Evolutionary conservation across 768 basidiomycete species (phyloP).

Genomic region (Leccinum aurantiacum): DNA sequence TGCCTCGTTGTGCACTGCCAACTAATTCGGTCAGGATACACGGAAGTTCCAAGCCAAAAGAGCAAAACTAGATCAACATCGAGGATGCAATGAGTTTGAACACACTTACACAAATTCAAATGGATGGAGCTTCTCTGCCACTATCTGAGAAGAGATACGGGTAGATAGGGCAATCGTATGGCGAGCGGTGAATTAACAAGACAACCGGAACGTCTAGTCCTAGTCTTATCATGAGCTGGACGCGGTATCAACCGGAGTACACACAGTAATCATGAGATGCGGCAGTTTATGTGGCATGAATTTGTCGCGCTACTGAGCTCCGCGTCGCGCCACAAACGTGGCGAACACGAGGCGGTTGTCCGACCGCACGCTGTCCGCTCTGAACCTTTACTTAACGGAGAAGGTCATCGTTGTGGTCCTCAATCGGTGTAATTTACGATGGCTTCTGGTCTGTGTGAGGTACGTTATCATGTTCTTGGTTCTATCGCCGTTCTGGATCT

Average conservation of each 20-base stretch:
- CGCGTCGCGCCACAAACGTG: conserved; percentile 19
- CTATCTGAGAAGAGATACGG: conserved; percentile 20
- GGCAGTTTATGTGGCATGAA: not conserved
- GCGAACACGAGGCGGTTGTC: conserved; percentile 24
- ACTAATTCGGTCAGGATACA: conserved; percentile 17
- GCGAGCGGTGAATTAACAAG: not conserved
- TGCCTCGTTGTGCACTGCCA: conserved; percentile 31
- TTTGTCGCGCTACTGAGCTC: not conserved
- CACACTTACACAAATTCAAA: conserved; percentile 26
- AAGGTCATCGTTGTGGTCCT: conserved; percentile 8
- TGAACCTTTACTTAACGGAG: conserved; percentile 12
- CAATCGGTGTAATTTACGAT: conserved; percentile 22
- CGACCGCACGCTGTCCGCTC: conserved; percentile 6
- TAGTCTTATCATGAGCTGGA: conserved; percentile 19
- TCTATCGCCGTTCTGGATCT: conserved; percentile 5
- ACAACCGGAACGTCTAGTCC: not conserved
- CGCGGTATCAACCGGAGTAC: conserved; percentile 7
- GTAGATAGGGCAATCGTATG: conserved; percentile 11
- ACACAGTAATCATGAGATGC: conserved; percentile 1
- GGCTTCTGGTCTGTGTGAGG: conserved; percentile 32
- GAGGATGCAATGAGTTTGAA: conserved; percentile 28
- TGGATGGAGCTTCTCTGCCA: conserved; percentile 25
- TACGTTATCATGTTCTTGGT: conserved; percentile 15
- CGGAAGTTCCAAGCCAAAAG: conserved; percentile 12
- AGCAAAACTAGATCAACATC: conserved; percentile 22